Evolutionary conservation across 2,329 filamentous ascomycete genomes (phyloP).

Genomic region (Colletotrichum neosansevieriae): DNA sequence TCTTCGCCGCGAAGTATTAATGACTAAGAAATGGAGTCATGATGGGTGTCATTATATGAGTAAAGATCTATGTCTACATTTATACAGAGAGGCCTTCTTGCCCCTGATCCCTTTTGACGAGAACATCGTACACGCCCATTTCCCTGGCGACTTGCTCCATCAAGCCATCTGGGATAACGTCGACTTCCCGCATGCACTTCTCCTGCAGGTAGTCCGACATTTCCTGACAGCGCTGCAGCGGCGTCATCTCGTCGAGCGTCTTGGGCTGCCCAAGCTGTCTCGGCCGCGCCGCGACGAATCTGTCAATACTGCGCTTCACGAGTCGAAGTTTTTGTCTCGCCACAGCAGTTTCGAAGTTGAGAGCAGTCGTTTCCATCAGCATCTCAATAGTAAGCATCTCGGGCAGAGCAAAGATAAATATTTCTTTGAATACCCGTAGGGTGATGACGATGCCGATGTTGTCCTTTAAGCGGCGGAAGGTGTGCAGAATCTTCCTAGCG

Average conservation of each 20-base stretch:
- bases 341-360: constrained; percentile 56
- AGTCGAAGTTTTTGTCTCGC: constrained; percentile 56
- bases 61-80: constrained; percentile 28
- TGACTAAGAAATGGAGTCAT: constrained; percentile 1
- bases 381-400: constrained; percentile 62
- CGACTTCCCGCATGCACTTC: constrained; percentile 49
- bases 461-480: constrained; percentile 61
- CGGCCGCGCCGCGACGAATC: constrained; percentile 41
- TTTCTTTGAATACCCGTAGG: constrained; percentile 55
- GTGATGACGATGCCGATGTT: constrained; percentile 59
- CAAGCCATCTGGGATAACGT: constrained; percentile 42
- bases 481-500: constrained; percentile 63
- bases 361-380: constrained; percentile 57
- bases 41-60: constrained; percentile 32
- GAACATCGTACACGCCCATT: constrained; percentile 57
- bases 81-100: constrained; percentile 26
- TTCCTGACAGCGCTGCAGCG: constrained; percentile 51
- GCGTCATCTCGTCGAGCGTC: constrained; percentile 52
- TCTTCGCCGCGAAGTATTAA: no score
- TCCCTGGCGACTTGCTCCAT: constrained; percentile 52
- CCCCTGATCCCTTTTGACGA: constrained; percentile 18
- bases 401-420: constrained; percentile 58
- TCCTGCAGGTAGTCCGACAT: constrained; percentile 58
- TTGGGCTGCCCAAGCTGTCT: constrained; percentile 44
- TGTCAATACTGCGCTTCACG: constrained; percentile 58